Evolutionary conservation across 1,284 basidiomycete genomes (phyloP), one percentile per base, ranked within the genome.

Genomic region (Polyporus tsugae): DNA sequence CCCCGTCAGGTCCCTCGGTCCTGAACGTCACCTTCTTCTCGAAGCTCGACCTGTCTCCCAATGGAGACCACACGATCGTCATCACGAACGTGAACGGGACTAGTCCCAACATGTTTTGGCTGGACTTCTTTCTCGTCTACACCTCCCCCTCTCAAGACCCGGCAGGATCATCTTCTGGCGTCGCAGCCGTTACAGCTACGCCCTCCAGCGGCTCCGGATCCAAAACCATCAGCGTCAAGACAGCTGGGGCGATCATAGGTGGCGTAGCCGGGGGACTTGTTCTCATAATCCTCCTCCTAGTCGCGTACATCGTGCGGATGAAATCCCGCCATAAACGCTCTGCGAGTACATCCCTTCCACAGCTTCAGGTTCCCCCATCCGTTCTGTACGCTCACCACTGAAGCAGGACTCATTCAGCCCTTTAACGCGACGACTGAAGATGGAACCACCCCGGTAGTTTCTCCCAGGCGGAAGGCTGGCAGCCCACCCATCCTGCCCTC

Each of bases 31-130:
- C 71, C 10, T 75, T 73, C 66, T 74, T 73, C 61, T 60, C 65
- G 17, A 71, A 64, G 49, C 67, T 57, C 11, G 52, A 65, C 15
- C 66, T 72, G 10, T 19, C 63, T 7, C 22, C 55, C 2, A 66
- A 64, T 1, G 13, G 5, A 3, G 46, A 63, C 60, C 68, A 72
- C 29, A 42, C 55, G n/a, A 33, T 76, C 5, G 57, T 67, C 7
- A 72, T 76, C 59, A 76, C 69, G 38, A 76, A 75, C 64, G 36
- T 63, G 22, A 72, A 76, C 52, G 75, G 74, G 9, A 73, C 72
- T 0, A 66, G 49, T 11, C 75, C 75, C 19, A 74, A 69, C 55
- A 35, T 64, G 3, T 73, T 67, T 36, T 73, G 70, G 73, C 66
- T 75, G 19, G 75, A 76, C 57, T 72, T 66, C 60, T 74, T 72